These are phyloP conservation scores for Phaseolus coccineus DNA, from an alignment of 331 rosid genomes.

Conservation along the genomic window DNA sequence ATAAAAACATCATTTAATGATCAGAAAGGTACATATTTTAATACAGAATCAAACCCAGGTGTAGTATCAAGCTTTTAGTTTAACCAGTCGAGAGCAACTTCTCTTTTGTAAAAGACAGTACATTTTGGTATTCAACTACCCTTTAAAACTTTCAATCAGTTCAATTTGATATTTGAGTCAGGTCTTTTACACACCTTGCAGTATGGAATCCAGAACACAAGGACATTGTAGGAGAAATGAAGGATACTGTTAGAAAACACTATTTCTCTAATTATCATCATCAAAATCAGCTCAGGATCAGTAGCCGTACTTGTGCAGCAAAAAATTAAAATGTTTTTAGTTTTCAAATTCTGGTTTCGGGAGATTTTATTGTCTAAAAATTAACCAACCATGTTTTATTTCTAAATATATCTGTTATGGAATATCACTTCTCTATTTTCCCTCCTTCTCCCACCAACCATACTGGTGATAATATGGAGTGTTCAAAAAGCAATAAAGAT, in stretches of 20 bases:
- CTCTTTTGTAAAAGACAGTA: conserved; percentile 15
- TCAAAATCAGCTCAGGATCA: not conserved
- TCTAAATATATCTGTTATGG: not conserved
- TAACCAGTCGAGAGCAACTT: conserved; percentile 28
- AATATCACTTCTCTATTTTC: conserved; percentile 16
- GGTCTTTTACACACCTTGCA: not conserved
- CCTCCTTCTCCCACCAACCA: conserved; percentile 6
- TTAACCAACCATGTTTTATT: conserved; percentile 17
- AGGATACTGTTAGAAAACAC: conserved; percentile 13
- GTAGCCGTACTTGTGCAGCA: not conserved
- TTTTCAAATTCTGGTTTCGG: conserved; percentile 11
- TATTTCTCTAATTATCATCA: not conserved
- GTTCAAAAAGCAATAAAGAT: conserved; percentile 36
- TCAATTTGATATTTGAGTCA: conserved; percentile 35
- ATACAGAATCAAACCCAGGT: conserved; percentile 17
- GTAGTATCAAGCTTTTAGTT: conserved; percentile 8
- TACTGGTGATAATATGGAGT: conserved; percentile 16
- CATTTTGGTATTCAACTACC: conserved; percentile 17
- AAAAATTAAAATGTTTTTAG: conserved; percentile 22
- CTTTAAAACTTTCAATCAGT: conserved; percentile 14
- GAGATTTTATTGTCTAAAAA: not conserved
- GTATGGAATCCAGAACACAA: conserved; percentile 2
- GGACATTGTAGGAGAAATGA: conserved; percentile 26
- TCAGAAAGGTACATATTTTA: conserved; percentile 21
- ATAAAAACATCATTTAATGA: conserved; percentile 26